These are phyloP conservation scores for Citrus trifoliata DNA, from an alignment of 345 rosid genomes.

Conservation along the genomic window DNA sequence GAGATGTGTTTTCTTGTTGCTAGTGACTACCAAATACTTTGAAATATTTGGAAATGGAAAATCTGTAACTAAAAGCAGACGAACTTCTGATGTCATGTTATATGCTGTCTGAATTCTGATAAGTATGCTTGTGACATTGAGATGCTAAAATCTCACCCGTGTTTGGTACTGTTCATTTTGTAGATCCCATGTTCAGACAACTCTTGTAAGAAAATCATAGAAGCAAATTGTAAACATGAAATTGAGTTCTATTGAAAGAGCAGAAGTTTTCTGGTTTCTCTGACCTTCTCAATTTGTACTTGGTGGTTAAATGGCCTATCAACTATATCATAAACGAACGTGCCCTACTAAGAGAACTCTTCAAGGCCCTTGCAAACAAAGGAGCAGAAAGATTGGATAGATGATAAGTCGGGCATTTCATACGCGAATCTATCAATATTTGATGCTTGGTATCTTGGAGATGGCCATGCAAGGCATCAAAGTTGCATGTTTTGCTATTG, in stretches of 20 bases:
- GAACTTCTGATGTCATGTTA: no score
- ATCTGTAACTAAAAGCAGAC: neutral
- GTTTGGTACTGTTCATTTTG: neutral
- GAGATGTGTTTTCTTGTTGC: neutral
- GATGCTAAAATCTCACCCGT: neutral
- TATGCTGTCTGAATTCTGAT: neutral
- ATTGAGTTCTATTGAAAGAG: neutral
- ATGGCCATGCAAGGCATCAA: neutral
- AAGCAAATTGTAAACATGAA: neutral
- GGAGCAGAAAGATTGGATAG: neutral
- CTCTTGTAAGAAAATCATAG: neutral
- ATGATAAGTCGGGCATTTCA: neutral
- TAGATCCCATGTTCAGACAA: neutral
- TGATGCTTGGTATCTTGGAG: neutral
- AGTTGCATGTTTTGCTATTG: neutral
- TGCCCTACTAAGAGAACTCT: neutral
- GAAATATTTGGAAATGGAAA: neutral
- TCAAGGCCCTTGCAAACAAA: neutral
- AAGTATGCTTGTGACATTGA: neutral
- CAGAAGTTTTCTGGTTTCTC: neutral
- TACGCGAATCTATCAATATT: neutral
- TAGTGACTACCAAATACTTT: neutral
- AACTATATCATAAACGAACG: neutral
- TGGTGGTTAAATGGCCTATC: neutral
- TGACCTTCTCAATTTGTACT: neutral